phyloP scores from a whole-genome alignment of 495 filamentous ascomycete genomes.

The Astrothelium macrocarpum region DNA sequence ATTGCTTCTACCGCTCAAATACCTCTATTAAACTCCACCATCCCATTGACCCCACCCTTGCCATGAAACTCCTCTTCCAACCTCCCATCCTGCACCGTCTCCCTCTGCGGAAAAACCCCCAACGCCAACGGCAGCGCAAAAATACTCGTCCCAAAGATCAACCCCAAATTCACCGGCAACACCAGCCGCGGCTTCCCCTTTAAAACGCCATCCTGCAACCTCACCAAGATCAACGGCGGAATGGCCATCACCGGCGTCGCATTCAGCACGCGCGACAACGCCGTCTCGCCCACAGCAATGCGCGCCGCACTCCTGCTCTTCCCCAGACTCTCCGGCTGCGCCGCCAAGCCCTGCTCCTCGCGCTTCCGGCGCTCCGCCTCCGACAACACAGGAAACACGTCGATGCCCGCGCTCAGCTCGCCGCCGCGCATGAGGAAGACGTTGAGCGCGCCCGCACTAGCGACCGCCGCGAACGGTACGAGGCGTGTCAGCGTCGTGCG shows the following conservation, averaged over 20 bases:
- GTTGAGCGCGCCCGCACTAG: conserved; percentile 80
- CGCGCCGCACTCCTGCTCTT: conserved; percentile 81
- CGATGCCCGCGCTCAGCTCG: conserved; percentile 86
- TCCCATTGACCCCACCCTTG: conserved; percentile 58
- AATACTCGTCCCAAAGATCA: conserved; percentile 72
- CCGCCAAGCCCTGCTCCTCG: conserved; percentile 43
- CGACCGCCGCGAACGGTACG: conserved; percentile 92
- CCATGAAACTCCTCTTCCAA: conserved; percentile 79
- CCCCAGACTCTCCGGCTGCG: conserved; percentile 56
- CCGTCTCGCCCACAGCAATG: conserved; percentile 85
- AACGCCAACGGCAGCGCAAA: conserved; percentile 79
- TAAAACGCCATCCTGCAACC: conserved; percentile 62
- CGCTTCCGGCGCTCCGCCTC: conserved; percentile 44
- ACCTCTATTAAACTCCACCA: conserved; percentile 86
- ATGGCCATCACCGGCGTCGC: conserved; percentile 95
- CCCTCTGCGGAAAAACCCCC: conserved; percentile 83
- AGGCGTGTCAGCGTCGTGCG: conserved; percentile 66
- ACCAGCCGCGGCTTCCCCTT: conserved; percentile 59
- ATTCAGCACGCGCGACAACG: conserved; percentile 78
- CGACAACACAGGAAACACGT: conserved; percentile 69
- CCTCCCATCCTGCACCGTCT: conserved; percentile 58
- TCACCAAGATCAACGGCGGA: conserved; percentile 74
- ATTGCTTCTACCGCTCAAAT: conserved; percentile 42
- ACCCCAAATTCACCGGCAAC: conserved; percentile 68
- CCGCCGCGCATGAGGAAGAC: conserved; percentile 96